Percentiles rank a stretch among this genome's conserved stretches.
These are phyloP conservation scores for Jamesozyma gamospora DNA, from an alignment of 805 yeast species.

Conservation along the genomic window DNA sequence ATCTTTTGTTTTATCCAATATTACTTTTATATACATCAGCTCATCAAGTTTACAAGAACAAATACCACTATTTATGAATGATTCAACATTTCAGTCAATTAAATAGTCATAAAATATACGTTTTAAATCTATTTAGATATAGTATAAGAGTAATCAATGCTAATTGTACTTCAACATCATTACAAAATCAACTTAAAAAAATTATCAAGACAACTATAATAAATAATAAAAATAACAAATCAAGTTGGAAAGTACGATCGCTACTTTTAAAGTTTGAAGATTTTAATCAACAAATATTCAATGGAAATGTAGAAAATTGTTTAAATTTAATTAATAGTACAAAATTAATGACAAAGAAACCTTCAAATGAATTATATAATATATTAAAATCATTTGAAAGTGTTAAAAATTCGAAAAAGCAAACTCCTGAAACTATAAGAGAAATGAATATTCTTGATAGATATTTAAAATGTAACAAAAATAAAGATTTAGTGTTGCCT, in stretches of 20 bases:
- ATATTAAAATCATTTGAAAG: neutral
- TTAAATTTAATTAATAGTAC: no score
- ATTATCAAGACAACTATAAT: neutral
- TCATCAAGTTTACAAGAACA: no score
- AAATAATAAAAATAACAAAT: slow-evolving; percentile 16
- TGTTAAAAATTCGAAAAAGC: neutral
- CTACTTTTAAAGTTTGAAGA: slow-evolving; percentile 9
- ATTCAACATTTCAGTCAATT: neutral
- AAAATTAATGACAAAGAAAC: no score
- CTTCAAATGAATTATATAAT: neutral
- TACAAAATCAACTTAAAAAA: neutral
- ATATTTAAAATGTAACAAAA: slow-evolving; percentile 12
- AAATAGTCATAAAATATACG: slow-evolving; percentile 1
- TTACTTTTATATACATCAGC: no score
- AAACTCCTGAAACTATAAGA: slow-evolving; percentile 7
- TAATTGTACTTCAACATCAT: neutral
- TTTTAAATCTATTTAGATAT: slow-evolving; percentile 1
- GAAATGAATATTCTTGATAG: slow-evolving; percentile 11
- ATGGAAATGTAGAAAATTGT: no score
- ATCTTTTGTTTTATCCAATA: no score
- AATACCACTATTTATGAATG: slow-evolving; percentile 2
- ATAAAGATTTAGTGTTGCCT: slow-evolving; percentile 9
- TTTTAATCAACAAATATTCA: slow-evolving; percentile 9
- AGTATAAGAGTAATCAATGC: neutral
- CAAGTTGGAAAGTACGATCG: slow-evolving; percentile 19